Base-by-base conservation (phyloP, 805 yeast genomes). In the Wickerhamomyces canadensis region DNA sequence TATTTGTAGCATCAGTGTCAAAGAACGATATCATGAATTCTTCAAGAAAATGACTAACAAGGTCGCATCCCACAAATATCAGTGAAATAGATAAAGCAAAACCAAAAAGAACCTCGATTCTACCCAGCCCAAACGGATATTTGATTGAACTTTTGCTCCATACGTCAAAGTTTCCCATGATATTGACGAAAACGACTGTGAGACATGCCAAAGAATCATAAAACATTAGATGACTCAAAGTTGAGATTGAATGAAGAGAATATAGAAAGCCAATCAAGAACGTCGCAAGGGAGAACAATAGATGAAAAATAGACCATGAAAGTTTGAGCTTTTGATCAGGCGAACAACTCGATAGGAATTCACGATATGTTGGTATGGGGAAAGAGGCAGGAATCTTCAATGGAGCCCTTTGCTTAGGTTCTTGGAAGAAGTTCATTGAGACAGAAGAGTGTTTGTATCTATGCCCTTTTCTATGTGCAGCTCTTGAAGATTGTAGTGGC, bases 391-490 rank as follows among this genome's bases (percentile, higher is more conserved):
- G 96, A 8, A 88, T 78, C 14, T 88, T 85, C 46, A 80, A 72
- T 1, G 88, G 83, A 5, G 83, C 79, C 26, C 80, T 68, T 28
- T 69, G 76, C 13, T 88, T 83, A 1, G 97, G 96, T 54, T 91
- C 97, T 59, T 86, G 96, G 57, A 93, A 91, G 57, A 91, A 73
- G 58, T 91, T 89, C 93, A 91, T 84, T 5, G 96, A 87, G 6
- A 91, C 96, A 8, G 96, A 88, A 3, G 97, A 88, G 60, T 91
- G 98, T 57, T 91, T 91, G 57, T 91, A 91, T 49, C 91, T 74
- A 60, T 91, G 98, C 6, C 98, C 98, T 49, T 89, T 78, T 67
- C 98, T 79, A 51, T 79, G 85, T 0, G 84, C 78, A 1, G 87
- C 76, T 51, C 66, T 55, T n/a, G 57, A 51, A 29, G 35, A 55